Base-by-base conservation (phyloP, 1,284 basidiomycete genomes). In the Pholiota adiposa region DNA sequence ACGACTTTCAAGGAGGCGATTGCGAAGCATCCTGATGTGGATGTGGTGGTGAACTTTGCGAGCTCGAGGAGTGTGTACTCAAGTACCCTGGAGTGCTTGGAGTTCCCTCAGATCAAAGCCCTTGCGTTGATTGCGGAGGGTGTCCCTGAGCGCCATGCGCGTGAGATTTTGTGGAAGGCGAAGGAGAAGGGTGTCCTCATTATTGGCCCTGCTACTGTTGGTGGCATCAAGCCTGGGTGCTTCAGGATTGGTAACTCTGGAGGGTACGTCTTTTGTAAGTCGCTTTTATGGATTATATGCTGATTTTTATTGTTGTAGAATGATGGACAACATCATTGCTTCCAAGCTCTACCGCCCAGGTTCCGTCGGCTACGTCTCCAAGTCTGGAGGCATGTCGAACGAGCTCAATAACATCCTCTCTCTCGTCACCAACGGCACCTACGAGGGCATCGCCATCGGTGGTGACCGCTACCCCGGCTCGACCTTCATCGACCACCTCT, bases 311-410 rank as follows among this genome's bases (percentile, higher is more conserved):
- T 29, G 56, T 19, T 54, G 0, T 67, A 89, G 93, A 75, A 98
- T 98, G 97, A 98, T 98, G 96, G 97, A 99, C 84, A 99, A 98
- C 84, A 97, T 98, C 80, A 96, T 98, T 71, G 82, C 96, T 14
- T 98, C 96, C 66, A 99, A 98, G 85, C 93, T 99, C 65, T 99
- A 98, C 88, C 94, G 96, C 72, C 82, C 96, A 49, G 97, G 97
- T 63, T 96, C 96, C 21, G 94, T 99, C 70, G 97, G 95, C 73
- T 98, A 98, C 79, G 97, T 99, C 75, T 98, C 95, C 79, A 99
- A 99, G 83, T 98, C 97, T 12, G 97, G 97, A 69, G 97, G 97
- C 77, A 99, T 99, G 97, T 99, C 97, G 69, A 99, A 99, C 84
- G 97, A 99, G 81, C 84, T 99, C 70, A 98, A 99, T 92, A 99